These are phyloP conservation scores for Xylariomycetidae sp. DNA, from an alignment of 2,329 filamentous ascomycete species.

Conservation along the genomic window DNA sequence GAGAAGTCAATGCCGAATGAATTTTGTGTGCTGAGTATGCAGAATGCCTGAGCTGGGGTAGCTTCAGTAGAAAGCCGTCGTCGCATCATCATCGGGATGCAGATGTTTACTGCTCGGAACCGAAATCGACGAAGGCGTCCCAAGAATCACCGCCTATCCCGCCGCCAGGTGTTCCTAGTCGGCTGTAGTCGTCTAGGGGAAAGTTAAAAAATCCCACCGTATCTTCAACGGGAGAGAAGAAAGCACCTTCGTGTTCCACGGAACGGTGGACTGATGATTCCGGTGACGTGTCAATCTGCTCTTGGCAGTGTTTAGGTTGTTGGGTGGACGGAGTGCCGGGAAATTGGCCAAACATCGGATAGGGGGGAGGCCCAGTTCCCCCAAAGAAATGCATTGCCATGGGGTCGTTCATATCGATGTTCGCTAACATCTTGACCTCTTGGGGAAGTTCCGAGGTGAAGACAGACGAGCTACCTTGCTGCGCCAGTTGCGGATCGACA, in stretches of 20 bases:
- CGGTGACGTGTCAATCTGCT: background rate
- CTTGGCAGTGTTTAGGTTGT: background rate
- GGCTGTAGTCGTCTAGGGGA: constrained; percentile 10
- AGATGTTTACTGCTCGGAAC: constrained; percentile 24
- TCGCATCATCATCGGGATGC: no score
- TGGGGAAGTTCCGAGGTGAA: constrained; percentile 39
- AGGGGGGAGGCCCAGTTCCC: constrained; percentile 10
- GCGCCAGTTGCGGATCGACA: constrained; percentile 18
- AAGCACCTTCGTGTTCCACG: constrained; percentile 6
- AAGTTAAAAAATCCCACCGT: constrained; percentile 9
- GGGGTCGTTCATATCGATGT: constrained; percentile 26
- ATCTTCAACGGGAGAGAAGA: constrained; percentile 13
- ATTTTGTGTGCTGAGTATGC: no score
- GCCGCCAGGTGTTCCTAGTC: constrained; percentile 16
- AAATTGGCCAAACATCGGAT: constrained; percentile 16
- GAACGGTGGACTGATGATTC: background rate
- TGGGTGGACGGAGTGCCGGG: constrained; percentile 5
- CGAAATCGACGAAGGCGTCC: constrained; percentile 27
- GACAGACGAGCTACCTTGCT: constrained; percentile 25
- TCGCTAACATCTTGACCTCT: constrained; percentile 38
- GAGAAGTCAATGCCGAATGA: no score
- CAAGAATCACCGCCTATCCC: constrained; percentile 17
- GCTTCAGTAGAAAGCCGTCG: no score
- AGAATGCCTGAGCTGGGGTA: no score
- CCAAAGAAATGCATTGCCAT: constrained; percentile 25